Evolutionary conservation across 306 rosid species (phyloP), one percentile per base, ranked within the genome.

Genomic region (Pyrus betulifolia): DNA sequence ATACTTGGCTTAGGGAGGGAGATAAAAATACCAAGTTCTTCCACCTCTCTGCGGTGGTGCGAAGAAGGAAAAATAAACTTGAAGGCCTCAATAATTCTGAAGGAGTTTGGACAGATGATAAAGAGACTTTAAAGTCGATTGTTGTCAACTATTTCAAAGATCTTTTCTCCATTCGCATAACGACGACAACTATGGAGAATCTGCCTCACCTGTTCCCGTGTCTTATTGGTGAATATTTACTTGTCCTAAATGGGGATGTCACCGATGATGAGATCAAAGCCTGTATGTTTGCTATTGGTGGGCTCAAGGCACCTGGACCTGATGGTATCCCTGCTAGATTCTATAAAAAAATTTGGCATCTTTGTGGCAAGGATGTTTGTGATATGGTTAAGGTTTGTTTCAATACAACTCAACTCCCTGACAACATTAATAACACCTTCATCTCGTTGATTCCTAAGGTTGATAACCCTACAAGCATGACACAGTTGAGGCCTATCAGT

Each of bases 351-450:
- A 0, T 3, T 14, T 68, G 35, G 72, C 0, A 6, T 3, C 0
- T 68, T 0, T 42, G 38, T 8, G 6, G 0, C 0, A 33, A 3
- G 1, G 58, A 69, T 3, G 2, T 69, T 6, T 2, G 3, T 22
- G 5, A 6, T 0, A 0, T 23, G 4, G 33, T 69, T 0, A 12
- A 4, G 17, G 8, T 0, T 1, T 18, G 22, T 14, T 69, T 69
- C 8, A 4, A 1, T 2, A 0, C 5, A 0, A 3, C n/a, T 3
- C 0, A 0, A 1, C 10, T 69, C 1, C 58, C 38, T 6, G 6
- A 23, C 1, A 51, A 30, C 4, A 14, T 69, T 0, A 69, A 23
- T 4, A 18, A 69, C 0, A 69, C 22, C 8, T 6, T 23, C 0
- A 69, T 44, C 0, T 0, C 72, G 0, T 5, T 44, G 18, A 22